Conservation (phyloP, 1,284 basidiomycete genomes). For the Rhodotorula sp. region DNA sequence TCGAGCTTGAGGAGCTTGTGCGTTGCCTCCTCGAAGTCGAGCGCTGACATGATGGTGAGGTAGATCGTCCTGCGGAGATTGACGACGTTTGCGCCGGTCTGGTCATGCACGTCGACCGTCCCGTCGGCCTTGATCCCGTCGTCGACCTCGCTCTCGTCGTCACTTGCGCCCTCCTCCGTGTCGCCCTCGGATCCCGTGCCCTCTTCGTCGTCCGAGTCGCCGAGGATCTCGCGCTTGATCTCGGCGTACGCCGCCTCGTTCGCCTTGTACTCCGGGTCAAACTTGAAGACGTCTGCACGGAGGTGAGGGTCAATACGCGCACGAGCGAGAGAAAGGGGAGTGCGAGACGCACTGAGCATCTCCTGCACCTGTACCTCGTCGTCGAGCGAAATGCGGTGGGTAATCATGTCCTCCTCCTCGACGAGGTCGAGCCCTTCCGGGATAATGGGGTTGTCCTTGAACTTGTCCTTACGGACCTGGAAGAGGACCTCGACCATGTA, state of each 20-base stretch:
- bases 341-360: constrained; percentile 71
- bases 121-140: constrained; percentile 58
- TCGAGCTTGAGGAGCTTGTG: constrained; percentile 96
- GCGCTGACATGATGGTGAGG: constrained; percentile 84
- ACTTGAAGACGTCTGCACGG: constrained; percentile 84
- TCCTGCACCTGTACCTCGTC: constrained; percentile 93
- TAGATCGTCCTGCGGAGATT: constrained; percentile 94
- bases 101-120: constrained; percentile 88
- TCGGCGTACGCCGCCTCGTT: constrained; percentile 92
- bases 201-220: constrained; percentile 59
- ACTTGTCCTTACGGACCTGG: constrained; percentile 97
- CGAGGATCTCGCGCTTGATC: constrained; percentile 93
- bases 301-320: background rate
- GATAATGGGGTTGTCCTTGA: constrained; percentile 94
- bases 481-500: constrained; percentile 99
- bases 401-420: constrained; percentile 96
- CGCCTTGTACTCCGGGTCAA: constrained; percentile 81
- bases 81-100: constrained; percentile 92
- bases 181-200: constrained; percentile 66
- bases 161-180: constrained; percentile 63
- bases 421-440: constrained; percentile 94
- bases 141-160: constrained; percentile 61
- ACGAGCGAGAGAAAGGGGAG: background rate
- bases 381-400: constrained; percentile 87
- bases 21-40: constrained; percentile 97